A percentile compares a stretch with the other conserved stretches of the same genome.
These are phyloP conservation scores for Fusarium setosum DNA, from an alignment of 2,329 filamentous ascomycete species.

Conservation along the genomic window DNA sequence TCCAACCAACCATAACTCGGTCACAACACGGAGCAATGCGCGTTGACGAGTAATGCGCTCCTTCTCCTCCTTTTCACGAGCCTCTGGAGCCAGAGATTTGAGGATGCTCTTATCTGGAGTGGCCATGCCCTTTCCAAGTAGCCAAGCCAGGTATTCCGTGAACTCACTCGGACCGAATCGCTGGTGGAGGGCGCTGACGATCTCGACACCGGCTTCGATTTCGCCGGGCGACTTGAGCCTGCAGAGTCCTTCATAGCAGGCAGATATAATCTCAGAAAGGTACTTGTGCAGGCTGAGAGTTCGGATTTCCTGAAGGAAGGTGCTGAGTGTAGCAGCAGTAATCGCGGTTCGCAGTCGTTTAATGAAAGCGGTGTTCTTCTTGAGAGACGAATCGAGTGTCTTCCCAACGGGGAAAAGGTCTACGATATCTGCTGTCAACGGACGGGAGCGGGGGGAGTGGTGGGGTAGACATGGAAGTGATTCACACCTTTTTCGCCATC, in stretches of 20 bases:
- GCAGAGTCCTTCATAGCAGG: slow-evolving; percentile 93
- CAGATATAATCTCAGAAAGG: slow-evolving; percentile 95
- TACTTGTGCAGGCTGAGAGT: slow-evolving; percentile 95
- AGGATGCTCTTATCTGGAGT: slow-evolving; percentile 88
- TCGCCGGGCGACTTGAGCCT: slow-evolving; percentile 93
- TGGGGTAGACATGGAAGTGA: slow-evolving; percentile 31
- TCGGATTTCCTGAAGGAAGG: slow-evolving; percentile 90
- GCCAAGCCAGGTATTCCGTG: slow-evolving; percentile 91
- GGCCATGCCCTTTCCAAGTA: slow-evolving; percentile 89
- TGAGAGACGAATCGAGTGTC: slow-evolving; percentile 92
- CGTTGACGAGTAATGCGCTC: slow-evolving; percentile 89
- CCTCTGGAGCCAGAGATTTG: slow-evolving; percentile 82
- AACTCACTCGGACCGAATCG: slow-evolving; percentile 92
- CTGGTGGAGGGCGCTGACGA: slow-evolving; percentile 94
- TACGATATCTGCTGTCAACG: slow-evolving; percentile 50
- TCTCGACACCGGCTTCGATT: slow-evolving; percentile 90
- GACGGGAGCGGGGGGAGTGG: slow-evolving; percentile 23
- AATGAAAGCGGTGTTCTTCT: slow-evolving; percentile 98
- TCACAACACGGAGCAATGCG: slow-evolving; percentile 87
- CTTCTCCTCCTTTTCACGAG: slow-evolving; percentile 95
- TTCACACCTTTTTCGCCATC: slow-evolving; percentile 82
- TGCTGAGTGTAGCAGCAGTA: slow-evolving; percentile 80
- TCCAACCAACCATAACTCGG: slow-evolving; percentile 94
- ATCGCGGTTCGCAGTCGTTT: slow-evolving; percentile 94
- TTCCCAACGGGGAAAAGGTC: slow-evolving; percentile 82